Conservation (phyloP, 106 monocot genomes). For the Acorus calamus region DNA sequence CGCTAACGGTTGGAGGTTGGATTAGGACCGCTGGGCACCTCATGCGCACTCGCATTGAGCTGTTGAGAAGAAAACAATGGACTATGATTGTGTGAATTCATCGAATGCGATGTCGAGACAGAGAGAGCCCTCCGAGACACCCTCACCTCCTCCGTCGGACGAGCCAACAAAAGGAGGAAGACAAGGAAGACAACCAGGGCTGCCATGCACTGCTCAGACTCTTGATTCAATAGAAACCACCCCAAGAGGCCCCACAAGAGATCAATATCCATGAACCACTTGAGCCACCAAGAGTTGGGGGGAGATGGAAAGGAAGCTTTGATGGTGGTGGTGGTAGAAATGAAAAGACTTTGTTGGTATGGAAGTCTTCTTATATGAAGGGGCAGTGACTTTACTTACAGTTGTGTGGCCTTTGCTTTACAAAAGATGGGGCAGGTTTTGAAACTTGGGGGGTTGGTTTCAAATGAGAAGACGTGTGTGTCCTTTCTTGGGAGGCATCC, state of each 20-base stretch:
- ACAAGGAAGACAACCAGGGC: not conserved
- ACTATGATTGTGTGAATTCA: constrained; percentile 5
- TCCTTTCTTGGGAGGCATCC: too few species aligned
- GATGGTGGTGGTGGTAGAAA: not conserved
- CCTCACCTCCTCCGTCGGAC: constrained; percentile 3
- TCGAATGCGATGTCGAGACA: constrained; percentile 2
- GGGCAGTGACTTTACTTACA: too few species aligned
- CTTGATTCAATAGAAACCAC: not conserved
- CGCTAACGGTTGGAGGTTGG: constrained; percentile 30
- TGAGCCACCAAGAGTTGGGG: not conserved
- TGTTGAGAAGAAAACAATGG: not conserved
- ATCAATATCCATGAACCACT: constrained; percentile 21
- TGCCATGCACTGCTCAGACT: constrained; percentile 16
- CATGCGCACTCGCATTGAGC: constrained; percentile 24
- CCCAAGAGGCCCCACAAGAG: constrained; percentile 9
- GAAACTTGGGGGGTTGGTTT: too few species aligned
- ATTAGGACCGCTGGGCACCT: constrained; percentile 44
- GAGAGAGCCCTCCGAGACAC: constrained; percentile 7
- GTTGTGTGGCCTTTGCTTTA: too few species aligned
- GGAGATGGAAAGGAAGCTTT: not conserved
- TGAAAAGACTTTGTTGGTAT: too few species aligned
- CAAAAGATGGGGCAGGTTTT: too few species aligned
- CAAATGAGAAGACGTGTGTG: too few species aligned
- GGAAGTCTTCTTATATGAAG: too few species aligned
- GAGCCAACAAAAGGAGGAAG: not conserved